Evolutionary conservation across 179 eudicot genomes (phyloP).

Genomic region (Amaranthus tricolor): DNA sequence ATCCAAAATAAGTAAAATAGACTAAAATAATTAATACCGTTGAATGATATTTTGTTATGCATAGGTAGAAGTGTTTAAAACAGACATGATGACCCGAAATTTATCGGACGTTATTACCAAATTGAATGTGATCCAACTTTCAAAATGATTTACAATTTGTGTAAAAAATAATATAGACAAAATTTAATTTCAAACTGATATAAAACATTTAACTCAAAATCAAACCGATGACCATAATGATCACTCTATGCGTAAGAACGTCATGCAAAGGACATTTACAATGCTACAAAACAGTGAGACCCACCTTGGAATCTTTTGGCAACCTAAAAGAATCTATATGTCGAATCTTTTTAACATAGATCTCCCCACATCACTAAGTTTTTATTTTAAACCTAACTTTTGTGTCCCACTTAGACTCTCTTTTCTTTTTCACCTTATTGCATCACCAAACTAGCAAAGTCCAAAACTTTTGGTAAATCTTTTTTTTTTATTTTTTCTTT

Average conservation of each 20-base stretch:
- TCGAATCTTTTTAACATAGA: slow-evolving; percentile 26
- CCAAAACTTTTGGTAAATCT: slow-evolving; percentile 15
- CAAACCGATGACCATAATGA: too few relatives aligned
- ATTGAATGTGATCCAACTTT: too few relatives aligned
- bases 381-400: slow-evolving; percentile 10
- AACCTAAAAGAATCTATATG: slow-evolving; percentile 10
- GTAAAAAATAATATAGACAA: too few relatives aligned
- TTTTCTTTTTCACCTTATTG: not conserved
- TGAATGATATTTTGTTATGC: not conserved
- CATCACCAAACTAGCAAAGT: slow-evolving; percentile 13
- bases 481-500: not conserved
- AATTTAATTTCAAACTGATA: too few relatives aligned
- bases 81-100: too few relatives aligned
- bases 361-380: slow-evolving; percentile 1
- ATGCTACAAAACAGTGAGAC: not conserved
- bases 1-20: too few relatives aligned
- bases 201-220: too few relatives aligned
- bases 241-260: not conserved
- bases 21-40: too few relatives aligned
- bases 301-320: slow-evolving; percentile 23
- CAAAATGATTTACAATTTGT: too few relatives aligned
- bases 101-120: too few relatives aligned
- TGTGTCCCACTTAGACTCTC: slow-evolving; percentile 7
- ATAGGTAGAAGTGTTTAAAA: not conserved
- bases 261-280: slow-evolving; percentile 24